Evolutionary conservation across 164 flowering plant genomes (phyloP).

Genomic region (Akebia trifoliata): DNA sequence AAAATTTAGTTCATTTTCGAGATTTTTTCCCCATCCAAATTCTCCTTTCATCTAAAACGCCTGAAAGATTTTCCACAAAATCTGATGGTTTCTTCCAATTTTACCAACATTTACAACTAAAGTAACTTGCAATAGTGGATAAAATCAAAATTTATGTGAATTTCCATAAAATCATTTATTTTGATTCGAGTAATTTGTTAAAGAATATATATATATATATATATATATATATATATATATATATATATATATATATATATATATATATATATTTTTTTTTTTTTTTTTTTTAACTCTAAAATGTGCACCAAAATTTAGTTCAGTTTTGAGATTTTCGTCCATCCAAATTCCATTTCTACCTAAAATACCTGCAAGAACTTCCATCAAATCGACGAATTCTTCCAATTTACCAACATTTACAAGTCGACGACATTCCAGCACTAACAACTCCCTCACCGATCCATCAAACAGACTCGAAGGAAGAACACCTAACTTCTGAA

Average conservation of each 20-base stretch:
- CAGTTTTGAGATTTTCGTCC: background rate
- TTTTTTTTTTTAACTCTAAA: background rate
- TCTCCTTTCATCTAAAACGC: too few relatives aligned
- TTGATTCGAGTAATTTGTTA: too few relatives aligned
- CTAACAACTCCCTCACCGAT: conserved; percentile 27
- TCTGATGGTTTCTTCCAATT: too few relatives aligned
- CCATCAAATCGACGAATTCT: conserved; percentile 47
- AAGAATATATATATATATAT: too few relatives aligned
- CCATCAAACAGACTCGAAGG: conserved; percentile 40
- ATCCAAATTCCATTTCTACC: background rate
- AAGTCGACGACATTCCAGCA: conserved; percentile 36
- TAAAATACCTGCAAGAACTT: conserved; percentile 46
- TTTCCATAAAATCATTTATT: too few relatives aligned
- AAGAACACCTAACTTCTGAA: conserved; percentile 43
- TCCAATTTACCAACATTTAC: conserved; percentile 35
- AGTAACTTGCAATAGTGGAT: too few relatives aligned
- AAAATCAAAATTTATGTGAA: too few relatives aligned
- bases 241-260: background rate
- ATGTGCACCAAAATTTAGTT: background rate
- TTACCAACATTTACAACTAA: too few relatives aligned
- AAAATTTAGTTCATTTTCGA: too few relatives aligned
- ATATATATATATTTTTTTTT: background rate
- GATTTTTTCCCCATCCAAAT: too few relatives aligned
- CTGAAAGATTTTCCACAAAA: too few relatives aligned
- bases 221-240: too few relatives aligned